A percentile compares a stretch with the other conserved stretches of the same genome.
These are phyloP conservation scores for Dentipellis fragilis DNA, from an alignment of 768 basidiomycete species.

Conservation along the genomic window DNA sequence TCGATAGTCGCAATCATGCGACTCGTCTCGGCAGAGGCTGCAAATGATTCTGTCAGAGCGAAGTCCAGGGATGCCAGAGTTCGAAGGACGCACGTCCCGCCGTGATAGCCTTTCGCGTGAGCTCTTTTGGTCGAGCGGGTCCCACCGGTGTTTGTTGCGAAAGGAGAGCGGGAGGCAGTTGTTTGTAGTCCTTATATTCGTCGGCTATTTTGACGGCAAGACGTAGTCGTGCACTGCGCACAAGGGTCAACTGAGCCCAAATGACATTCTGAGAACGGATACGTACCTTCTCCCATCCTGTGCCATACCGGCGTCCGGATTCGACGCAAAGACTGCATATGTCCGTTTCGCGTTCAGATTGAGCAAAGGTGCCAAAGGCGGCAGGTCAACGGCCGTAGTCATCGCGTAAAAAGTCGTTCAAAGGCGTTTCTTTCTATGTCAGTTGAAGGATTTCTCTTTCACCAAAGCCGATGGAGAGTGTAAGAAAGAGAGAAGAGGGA, in stretches of 20 bases:
- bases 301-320: slow-evolving; percentile 43
- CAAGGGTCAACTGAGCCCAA: not conserved
- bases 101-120: slow-evolving; percentile 54
- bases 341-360: slow-evolving; percentile 62
- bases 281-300: slow-evolving; percentile 69
- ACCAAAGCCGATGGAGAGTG: too few species aligned
- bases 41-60: not conserved
- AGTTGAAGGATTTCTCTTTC: too few species aligned
- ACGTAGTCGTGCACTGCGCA: slow-evolving; percentile 52
- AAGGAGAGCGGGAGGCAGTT: slow-evolving; percentile 71
- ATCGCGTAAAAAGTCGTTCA: not conserved
- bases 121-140: slow-evolving; percentile 60
- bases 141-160: slow-evolving; percentile 76
- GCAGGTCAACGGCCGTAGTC: slow-evolving; percentile 35
- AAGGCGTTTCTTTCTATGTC: too few species aligned
- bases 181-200: slow-evolving; percentile 82
- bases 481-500: not conserved
- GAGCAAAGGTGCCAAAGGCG: slow-evolving; percentile 58
- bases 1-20: slow-evolving; percentile 68
- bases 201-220: slow-evolving; percentile 80
- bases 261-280: not conserved
- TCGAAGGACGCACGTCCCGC: slow-evolving; percentile 45
- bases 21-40: slow-evolving; percentile 34
- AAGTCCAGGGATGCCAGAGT: not conserved
- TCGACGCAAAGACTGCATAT: slow-evolving; percentile 56